Percentiles rank a stretch among this genome's conserved stretches.
Conservation (phyloP, 2,329 filamentous ascomycete species). For the Pezicula neosporulosa region DNA sequence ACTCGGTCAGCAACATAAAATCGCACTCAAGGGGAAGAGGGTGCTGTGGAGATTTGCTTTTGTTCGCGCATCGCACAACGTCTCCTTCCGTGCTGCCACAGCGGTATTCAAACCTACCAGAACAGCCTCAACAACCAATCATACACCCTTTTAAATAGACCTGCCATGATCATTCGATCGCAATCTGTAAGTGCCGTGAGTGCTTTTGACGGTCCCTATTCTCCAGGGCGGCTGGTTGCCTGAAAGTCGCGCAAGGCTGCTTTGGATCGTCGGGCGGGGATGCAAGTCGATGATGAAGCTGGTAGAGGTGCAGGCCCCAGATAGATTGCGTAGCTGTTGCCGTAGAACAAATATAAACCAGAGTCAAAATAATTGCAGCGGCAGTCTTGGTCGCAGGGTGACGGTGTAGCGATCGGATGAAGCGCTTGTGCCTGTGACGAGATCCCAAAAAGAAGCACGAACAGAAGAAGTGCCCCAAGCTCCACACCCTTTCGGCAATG, state of each 20-base stretch:
- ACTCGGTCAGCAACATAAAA: constrained; percentile 9
- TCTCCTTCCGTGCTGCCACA: constrained; percentile 3
- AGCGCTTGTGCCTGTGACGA: constrained; percentile 23
- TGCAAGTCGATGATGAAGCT: constrained; percentile 1
- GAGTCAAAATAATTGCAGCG: constrained; percentile 2
- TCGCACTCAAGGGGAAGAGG: background rate
- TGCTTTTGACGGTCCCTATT: background rate
- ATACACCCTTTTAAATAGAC: constrained; percentile 90
- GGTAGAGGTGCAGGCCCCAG: background rate
- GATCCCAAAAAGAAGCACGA: constrained; percentile 4
- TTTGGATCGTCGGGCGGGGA: constrained; percentile 2
- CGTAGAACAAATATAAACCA: constrained; percentile 13
- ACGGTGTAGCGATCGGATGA: constrained; percentile 20
- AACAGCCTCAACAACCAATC: constrained; percentile 98
- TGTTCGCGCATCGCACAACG: constrained; percentile 9
- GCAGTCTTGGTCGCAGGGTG: constrained; percentile 13
- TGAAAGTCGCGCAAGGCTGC: constrained; percentile 23
- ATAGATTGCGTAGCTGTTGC: constrained; percentile 6
- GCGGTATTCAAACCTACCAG: constrained; percentile 63
- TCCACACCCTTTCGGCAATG: background rate
- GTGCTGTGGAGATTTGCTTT: constrained; percentile 2
- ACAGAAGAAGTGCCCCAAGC: background rate
- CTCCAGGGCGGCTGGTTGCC: constrained; percentile 9
- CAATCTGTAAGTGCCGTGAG: constrained; percentile 1
- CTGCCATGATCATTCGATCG: constrained; percentile 64